A percentile compares a stretch with the other conserved stretches of the same genome.
Evolutionary conservation across 371 early-diverging fungal genomes (phyloP).

Genomic region (Basidiobolus meristosporus): DNA sequence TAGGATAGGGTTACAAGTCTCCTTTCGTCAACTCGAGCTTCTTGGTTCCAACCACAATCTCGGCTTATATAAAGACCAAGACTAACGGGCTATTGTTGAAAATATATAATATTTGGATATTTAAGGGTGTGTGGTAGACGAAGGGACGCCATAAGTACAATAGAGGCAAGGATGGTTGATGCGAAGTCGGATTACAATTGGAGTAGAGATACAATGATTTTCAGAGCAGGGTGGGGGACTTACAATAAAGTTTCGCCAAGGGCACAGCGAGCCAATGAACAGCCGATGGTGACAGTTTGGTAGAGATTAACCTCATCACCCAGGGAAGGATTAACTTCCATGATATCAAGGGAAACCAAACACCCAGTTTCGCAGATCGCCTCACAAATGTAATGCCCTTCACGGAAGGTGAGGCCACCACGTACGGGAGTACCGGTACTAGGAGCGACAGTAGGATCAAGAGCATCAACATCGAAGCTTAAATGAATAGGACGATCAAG

Average conservation of each 20-base stretch:
- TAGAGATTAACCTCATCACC: constrained; percentile 44
- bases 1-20: no score
- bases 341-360: constrained; percentile 80
- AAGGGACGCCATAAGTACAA: no score
- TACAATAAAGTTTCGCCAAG: constrained; percentile 47
- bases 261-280: constrained; percentile 66
- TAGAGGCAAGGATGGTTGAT: no score
- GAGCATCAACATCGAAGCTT: constrained; percentile 88
- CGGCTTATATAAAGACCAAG: no score
- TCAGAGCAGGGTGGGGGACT: no score
- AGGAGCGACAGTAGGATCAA: constrained; percentile 90
- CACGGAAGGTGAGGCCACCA: constrained; percentile 84
- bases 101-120: no score
- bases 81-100: no score
- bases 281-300: constrained; percentile 80
- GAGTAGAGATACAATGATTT: no score
- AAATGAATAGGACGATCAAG: constrained; percentile 73
- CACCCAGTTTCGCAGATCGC: constrained; percentile 71
- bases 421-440: constrained; percentile 93
- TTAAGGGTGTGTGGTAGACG: no score
- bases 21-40: no score
- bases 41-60: no score
- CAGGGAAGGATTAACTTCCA: constrained; percentile 83
- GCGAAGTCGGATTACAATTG: no score
- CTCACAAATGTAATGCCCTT: constrained; percentile 85